Evolutionary conservation across 2,329 filamentous ascomycete genomes (phyloP).

Genomic region (Blastomyces parvus): DNA sequence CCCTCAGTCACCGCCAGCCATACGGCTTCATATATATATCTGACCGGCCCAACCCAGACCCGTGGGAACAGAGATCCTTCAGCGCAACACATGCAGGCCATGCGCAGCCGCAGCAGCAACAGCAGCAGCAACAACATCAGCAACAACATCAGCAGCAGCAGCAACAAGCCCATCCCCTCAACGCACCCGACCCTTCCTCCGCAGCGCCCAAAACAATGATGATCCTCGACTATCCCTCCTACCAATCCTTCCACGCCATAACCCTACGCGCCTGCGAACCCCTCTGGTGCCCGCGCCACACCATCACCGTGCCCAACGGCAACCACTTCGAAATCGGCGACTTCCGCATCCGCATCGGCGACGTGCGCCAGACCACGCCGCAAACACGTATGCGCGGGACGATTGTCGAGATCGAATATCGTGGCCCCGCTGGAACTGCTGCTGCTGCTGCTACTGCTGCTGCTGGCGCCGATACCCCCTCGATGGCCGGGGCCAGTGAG

Average conservation of each 20-base stretch:
- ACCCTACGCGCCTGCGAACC: slow-evolving; percentile 34
- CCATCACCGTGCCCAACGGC: slow-evolving; percentile 28
- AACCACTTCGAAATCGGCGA: slow-evolving; percentile 35
- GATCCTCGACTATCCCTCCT: slow-evolving; percentile 29
- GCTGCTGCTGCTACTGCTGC: not conserved
- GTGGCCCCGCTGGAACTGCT: slow-evolving; percentile 21
- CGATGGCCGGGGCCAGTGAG: not conserved
- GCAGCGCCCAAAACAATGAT: slow-evolving; percentile 29
- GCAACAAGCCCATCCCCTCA: slow-evolving; percentile 6
- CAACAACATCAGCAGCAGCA: not conserved
- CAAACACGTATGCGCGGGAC: slow-evolving; percentile 31
- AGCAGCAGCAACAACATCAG: not conserved
- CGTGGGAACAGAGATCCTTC: slow-evolving; percentile 10
- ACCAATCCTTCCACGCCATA: slow-evolving; percentile 31
- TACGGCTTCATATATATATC: slow-evolving; percentile 37
- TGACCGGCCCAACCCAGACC: slow-evolving; percentile 17
- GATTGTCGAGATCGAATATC: slow-evolving; percentile 38
- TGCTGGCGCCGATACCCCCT: not conserved
- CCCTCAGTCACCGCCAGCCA: slow-evolving; percentile 31
- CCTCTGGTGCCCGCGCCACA: slow-evolving; percentile 35
- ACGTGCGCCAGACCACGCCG: slow-evolving; percentile 35
- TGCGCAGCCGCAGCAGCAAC: not conserved
- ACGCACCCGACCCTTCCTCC: slow-evolving; percentile 6
- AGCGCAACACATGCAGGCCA: not conserved
- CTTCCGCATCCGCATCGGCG: slow-evolving; percentile 35